Percentiles rank a stretch among this genome's conserved stretches.
Conservation (phyloP, 257 asterid species). For the Echium plantagineum region DNA sequence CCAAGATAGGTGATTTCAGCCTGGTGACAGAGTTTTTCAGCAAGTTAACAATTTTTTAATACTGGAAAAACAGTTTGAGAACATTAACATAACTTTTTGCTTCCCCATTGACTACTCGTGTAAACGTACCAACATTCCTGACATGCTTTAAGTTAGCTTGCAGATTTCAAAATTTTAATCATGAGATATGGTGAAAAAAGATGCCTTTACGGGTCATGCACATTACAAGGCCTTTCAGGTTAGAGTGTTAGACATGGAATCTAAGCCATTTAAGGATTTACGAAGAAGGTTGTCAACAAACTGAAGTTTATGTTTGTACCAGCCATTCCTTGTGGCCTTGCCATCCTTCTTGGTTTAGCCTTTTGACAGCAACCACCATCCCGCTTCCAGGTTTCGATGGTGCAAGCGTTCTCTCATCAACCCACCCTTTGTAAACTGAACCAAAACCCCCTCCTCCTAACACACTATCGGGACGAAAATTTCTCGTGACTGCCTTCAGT, state of each 20-base stretch:
- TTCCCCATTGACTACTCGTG: background rate
- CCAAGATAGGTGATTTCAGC: slow-evolving; percentile 91
- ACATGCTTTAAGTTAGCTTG: no score
- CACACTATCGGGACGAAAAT: slow-evolving; percentile 83
- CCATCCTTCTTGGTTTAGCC: slow-evolving; percentile 79
- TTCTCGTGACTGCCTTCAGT: slow-evolving; percentile 66
- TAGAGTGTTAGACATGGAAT: no score
- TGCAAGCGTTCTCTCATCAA: slow-evolving; percentile 50
- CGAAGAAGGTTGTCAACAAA: background rate
- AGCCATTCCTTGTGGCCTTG: slow-evolving; percentile 96
- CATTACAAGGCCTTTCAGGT: no score
- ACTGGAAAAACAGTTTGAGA: background rate
- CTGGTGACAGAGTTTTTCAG: slow-evolving; percentile 22
- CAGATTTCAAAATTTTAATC: no score
- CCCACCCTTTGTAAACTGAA: slow-evolving; percentile 83
- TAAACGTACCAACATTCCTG: no score
- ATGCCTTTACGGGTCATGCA: no score
- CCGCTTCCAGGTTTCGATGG: slow-evolving; percentile 71
- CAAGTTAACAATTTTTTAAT: background rate
- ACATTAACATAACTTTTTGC: background rate
- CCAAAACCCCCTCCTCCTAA: slow-evolving; percentile 94
- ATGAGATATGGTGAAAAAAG: no score
- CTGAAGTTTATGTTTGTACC: slow-evolving; percentile 29
- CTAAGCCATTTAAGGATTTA: background rate
- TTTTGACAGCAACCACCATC: slow-evolving; percentile 74